Evolutionary conservation across 1,284 basidiomycete species (phyloP).

Genomic region (Cutaneotrichosporon daszewskae): DNA sequence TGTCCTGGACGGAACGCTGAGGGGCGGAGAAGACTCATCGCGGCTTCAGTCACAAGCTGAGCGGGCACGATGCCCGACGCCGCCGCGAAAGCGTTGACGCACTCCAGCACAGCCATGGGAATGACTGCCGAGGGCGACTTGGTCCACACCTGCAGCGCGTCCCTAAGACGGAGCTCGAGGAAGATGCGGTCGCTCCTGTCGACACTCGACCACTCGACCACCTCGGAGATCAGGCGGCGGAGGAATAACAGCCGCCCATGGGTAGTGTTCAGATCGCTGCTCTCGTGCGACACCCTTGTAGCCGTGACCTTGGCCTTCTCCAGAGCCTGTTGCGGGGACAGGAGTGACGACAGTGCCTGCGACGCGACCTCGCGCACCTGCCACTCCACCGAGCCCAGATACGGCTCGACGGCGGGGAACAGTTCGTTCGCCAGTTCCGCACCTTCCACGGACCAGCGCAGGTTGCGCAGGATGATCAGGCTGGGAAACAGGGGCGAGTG

Average conservation of each 20-base stretch:
- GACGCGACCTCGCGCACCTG: constrained; percentile 41
- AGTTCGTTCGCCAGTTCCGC: constrained; percentile 22
- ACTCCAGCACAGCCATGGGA: constrained; percentile 16
- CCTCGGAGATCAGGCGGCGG: constrained; percentile 26
- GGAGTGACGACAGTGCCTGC: constrained; percentile 39
- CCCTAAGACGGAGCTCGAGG: constrained; percentile 14
- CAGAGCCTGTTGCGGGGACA: constrained; percentile 22
- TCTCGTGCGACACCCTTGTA: constrained; percentile 6
- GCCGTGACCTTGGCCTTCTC: constrained; percentile 15
- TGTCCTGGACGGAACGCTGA: too few relatives aligned
- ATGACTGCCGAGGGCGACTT: constrained; percentile 6
- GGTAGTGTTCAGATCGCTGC: constrained; percentile 20
- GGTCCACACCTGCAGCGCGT: constrained; percentile 4
- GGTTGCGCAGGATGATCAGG: constrained; percentile 40
- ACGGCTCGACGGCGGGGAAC: constrained; percentile 20
- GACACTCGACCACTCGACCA: constrained; percentile 23
- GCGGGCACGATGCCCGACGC: not conserved
- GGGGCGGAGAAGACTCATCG: constrained; percentile 11
- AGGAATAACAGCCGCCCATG: constrained; percentile 36
- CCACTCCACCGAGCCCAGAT: constrained; percentile 31
- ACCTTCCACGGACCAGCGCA: constrained; percentile 28
- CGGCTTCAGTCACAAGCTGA: not conserved
- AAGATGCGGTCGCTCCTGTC: not conserved
- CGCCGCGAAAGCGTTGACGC: constrained; percentile 11
- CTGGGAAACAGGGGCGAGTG: constrained; percentile 44